Evolutionary conservation across 164 flowering plant species (phyloP).

Genomic region (Magnolia changhungtana): DNA sequence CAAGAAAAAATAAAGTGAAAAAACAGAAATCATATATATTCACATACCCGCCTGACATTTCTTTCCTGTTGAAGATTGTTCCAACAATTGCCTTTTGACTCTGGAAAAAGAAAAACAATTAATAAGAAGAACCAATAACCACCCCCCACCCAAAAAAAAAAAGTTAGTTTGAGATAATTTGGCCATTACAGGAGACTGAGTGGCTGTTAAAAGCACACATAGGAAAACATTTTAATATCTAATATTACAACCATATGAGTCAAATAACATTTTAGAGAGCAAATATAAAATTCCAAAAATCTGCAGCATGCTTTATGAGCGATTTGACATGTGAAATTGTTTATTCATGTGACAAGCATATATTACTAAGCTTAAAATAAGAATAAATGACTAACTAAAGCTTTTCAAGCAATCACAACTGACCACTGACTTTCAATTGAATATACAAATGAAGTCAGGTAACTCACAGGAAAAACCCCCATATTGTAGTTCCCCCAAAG

Average conservation of each 20-base stretch:
- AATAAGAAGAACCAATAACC: background rate
- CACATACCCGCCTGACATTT: slow-evolving; percentile 1
- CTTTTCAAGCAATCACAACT: background rate
- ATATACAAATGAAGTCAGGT: background rate
- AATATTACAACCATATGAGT: background rate
- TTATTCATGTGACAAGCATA: background rate
- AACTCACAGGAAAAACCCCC: too few relatives aligned
- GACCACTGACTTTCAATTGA: background rate
- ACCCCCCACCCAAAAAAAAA: background rate
- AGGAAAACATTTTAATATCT: background rate
- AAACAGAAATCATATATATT: background rate
- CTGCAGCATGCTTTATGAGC: too few relatives aligned
- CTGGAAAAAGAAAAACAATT: background rate
- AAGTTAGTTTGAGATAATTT: background rate
- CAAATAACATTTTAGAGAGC: background rate
- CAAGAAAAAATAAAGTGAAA: background rate
- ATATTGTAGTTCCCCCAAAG: too few relatives aligned
- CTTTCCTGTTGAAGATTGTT: background rate
- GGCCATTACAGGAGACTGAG: background rate
- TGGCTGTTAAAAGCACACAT: background rate
- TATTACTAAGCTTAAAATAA: background rate
- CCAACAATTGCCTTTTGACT: background rate
- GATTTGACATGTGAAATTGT: too few relatives aligned
- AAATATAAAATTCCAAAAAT: background rate
- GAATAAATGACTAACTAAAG: background rate